phyloP scores from a whole-genome alignment of 768 basidiomycete genomes.

The Tulasnella sp. region DNA sequence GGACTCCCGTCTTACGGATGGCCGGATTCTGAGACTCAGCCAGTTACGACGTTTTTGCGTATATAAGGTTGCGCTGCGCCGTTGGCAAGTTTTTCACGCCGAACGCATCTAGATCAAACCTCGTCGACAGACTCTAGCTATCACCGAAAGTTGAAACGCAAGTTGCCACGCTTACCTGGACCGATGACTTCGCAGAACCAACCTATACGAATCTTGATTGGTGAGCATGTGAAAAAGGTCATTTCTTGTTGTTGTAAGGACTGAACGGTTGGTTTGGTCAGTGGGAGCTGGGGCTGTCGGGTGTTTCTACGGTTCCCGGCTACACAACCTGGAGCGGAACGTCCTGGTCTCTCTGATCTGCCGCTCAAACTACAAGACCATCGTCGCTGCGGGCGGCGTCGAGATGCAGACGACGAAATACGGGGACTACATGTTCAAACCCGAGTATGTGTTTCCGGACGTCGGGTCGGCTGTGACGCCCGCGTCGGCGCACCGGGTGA shows the following conservation, averaged over 20 bases:
- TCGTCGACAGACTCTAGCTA: neutral
- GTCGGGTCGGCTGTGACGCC: slow-evolving; percentile 20
- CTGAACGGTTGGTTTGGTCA: slow-evolving; percentile 5
- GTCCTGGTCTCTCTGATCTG: slow-evolving; percentile 25
- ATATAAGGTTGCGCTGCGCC: no score
- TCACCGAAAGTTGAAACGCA: neutral
- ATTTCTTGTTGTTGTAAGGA: neutral
- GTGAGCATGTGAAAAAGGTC: neutral
- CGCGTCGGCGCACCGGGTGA: neutral
- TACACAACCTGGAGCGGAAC: slow-evolving; percentile 20
- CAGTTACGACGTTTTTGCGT: no score
- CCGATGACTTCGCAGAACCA: neutral
- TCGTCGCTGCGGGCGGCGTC: slow-evolving; percentile 22
- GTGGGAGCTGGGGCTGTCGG: slow-evolving; percentile 26
- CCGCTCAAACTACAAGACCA: slow-evolving; percentile 25
- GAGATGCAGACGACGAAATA: slow-evolving; percentile 23
- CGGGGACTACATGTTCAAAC: slow-evolving; percentile 24
- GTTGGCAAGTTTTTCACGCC: neutral
- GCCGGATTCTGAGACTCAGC: no score
- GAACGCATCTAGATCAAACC: neutral
- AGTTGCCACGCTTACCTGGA: neutral
- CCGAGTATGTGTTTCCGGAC: slow-evolving; percentile 22
- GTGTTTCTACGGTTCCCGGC: slow-evolving; percentile 25
- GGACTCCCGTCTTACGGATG: no score
- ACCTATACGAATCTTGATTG: slow-evolving; percentile 3